A percentile compares a stretch with the other conserved stretches of the same genome.
These are phyloP conservation scores for Kuraishia floccosa DNA, from an alignment of 805 yeast species.

Conservation along the genomic window DNA sequence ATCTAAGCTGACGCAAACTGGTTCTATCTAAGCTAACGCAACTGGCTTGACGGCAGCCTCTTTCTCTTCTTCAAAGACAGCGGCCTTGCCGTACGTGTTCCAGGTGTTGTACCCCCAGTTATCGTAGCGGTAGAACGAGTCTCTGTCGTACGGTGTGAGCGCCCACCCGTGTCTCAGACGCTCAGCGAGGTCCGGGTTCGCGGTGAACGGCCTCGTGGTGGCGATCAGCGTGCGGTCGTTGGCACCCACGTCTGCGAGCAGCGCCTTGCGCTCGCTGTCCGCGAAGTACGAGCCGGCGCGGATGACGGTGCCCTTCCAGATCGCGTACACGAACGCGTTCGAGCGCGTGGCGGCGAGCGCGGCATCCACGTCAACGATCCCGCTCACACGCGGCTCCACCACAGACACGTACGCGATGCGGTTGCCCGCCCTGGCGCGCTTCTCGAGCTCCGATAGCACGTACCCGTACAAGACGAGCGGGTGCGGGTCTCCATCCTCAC, in stretches of 20 bases:
- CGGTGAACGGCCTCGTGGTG: slow-evolving; percentile 23
- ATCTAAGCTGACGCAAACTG: too few species aligned
- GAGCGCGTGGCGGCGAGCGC: slow-evolving; percentile 10
- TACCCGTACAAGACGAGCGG: slow-evolving; percentile 26
- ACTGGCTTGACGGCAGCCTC: too few species aligned
- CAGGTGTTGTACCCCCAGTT: slow-evolving; percentile 23
- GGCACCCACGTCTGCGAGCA: slow-evolving; percentile 10
- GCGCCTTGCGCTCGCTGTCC: slow-evolving; percentile 8
- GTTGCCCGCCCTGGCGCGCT: slow-evolving; percentile 18
- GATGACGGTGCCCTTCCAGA: slow-evolving; percentile 23
- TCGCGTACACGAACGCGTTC: slow-evolving; percentile 8
- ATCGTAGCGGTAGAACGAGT: slow-evolving; percentile 21
- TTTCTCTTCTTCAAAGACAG: too few species aligned
- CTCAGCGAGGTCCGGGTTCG: slow-evolving; percentile 31
- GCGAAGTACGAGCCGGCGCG: slow-evolving; percentile 13
- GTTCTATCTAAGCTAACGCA: too few species aligned
- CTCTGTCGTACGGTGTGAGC: slow-evolving; percentile 26
- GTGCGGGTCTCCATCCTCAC: slow-evolving; percentile 20
- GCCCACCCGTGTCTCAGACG: slow-evolving; percentile 24
- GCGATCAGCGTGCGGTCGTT: slow-evolving; percentile 34
- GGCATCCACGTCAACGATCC: slow-evolving; percentile 10
- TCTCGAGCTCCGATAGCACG: slow-evolving; percentile 26
- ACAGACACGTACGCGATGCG: slow-evolving; percentile 14
- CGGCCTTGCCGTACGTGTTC: slow-evolving; percentile 11
- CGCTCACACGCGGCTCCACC: slow-evolving; percentile 17